Evolutionary conservation across 495 filamentous ascomycete species (phyloP), one percentile per base, ranked within the genome.

Genomic region (Penicillium desertorum): DNA sequence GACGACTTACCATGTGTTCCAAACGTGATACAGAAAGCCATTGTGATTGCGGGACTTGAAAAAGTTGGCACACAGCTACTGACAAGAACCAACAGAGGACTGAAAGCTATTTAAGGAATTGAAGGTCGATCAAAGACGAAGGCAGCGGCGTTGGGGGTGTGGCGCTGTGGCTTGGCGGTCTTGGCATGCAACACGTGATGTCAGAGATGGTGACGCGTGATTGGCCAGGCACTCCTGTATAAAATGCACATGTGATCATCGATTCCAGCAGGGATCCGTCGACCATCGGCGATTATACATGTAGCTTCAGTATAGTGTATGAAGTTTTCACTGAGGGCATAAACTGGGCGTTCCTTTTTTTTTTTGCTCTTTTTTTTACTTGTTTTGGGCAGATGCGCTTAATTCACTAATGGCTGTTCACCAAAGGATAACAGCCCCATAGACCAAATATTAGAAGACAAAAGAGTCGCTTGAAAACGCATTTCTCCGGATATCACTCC

Each of bases 11-110:
- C 79, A 56, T 83, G 76, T 16, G 76, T 78, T 55, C 80, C 80
- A 62, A 81, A 82, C 3, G 80, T 83, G 62, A 83, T 80, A 65
- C 78, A 83, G 63, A 83, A 75, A 34, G 77, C 77, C 80, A 83
- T 81, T 56, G 45, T 62, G 57, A 42, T 23, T 47, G 43, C 16
- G 27, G 25, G 45, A 45, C 52, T 41, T 16, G 37, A 25, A 32
- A 20, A 23, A 47, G 25, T 19, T 42, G 23, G 22, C 20, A 37
- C 22, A 39, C 10, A 25, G 30, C 27, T 54, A 36, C 11, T 17
- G 6, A 36, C 22, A 52, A 56, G 46, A 25, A 45, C 45, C 39
- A 57, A 41, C 19, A n/a, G 30, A 39, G 16, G 3, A 20, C 34
- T 55, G 30, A 39, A 5, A 25, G 52, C 53, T 55, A 55, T 39